Evolutionary conservation across 1,139 yeast species (phyloP).

Genomic region (Blastobotrys niveus): DNA sequence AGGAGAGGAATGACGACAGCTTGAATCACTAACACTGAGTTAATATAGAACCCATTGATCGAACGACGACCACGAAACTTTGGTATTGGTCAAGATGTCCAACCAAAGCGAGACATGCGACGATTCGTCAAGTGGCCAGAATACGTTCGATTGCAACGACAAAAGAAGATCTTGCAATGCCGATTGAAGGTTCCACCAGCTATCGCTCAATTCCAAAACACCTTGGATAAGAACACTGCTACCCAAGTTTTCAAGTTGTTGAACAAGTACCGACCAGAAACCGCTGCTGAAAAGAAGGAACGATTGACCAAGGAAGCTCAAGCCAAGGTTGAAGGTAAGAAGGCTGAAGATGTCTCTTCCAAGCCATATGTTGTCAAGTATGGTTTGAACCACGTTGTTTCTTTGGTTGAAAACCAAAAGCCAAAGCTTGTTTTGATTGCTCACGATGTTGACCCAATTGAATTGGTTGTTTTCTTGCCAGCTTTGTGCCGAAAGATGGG

Average conservation of each 20-base stretch:
- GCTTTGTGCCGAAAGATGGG: constrained; percentile 99
- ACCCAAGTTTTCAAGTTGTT: constrained; percentile 92
- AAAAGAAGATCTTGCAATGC: constrained; percentile 87
- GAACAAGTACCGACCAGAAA: constrained; percentile 99
- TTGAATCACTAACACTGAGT: not conserved
- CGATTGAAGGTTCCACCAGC: constrained; percentile 99
- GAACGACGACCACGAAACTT: constrained; percentile 88
- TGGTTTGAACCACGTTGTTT: constrained; percentile 98
- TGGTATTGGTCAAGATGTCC: constrained; percentile 93
- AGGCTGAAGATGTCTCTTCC: constrained; percentile 90
- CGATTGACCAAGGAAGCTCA: constrained; percentile 98
- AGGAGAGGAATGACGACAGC: no score
- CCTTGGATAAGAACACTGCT: constrained; percentile 97
- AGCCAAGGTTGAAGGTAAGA: constrained; percentile 95
- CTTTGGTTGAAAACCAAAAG: constrained; percentile 95
- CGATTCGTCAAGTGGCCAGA: constrained; percentile 99
- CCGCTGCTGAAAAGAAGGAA: constrained; percentile 95
- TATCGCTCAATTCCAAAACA: constrained; percentile 89
- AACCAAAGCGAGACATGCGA: constrained; percentile 92
- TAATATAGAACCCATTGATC: constrained; percentile 61
- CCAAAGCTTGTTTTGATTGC: constrained; percentile 95
- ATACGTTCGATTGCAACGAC: constrained; percentile 95
- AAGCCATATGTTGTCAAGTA: constrained; percentile 94
- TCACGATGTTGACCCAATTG: constrained; percentile 98
- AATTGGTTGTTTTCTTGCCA: constrained; percentile 92